These are phyloP conservation scores for Calendula officinalis DNA, from an alignment of 129 eudicot genomes.

Conservation along the genomic window DNA sequence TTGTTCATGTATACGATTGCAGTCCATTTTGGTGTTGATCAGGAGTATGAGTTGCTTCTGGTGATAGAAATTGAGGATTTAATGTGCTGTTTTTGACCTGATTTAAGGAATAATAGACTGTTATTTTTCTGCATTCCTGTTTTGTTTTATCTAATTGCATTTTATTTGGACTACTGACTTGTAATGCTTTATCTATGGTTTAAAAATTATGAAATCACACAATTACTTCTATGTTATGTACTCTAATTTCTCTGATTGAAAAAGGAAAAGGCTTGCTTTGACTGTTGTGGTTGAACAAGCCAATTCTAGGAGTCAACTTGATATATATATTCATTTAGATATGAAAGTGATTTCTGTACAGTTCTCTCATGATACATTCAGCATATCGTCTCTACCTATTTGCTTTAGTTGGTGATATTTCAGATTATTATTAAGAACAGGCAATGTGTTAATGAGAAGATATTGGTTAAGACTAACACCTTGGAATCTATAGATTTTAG, in stretches of 20 bases:
- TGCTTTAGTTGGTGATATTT: background rate
- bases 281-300: background rate
- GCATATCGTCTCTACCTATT: no score
- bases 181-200: background rate
- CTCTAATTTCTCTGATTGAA: background rate
- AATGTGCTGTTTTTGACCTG: background rate
- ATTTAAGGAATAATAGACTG: background rate
- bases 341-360: background rate
- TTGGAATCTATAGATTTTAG: background rate
- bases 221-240: background rate
- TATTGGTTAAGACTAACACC: background rate
- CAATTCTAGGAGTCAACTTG: slow-evolving; percentile 1
- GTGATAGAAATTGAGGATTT: no score
- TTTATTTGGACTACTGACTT: background rate
- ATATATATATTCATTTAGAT: background rate
- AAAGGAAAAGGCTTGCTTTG: background rate
- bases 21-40: background rate
- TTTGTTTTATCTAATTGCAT: background rate
- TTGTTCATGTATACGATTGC: background rate
- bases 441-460: slow-evolving; percentile 19
- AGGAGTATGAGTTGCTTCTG: background rate
- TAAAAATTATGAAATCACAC: background rate
- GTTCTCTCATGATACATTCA: no score
- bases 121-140: no score
- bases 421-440: background rate